Evolutionary conservation across 129 eudicot genomes (phyloP), one percentile per base, ranked within the genome.

Genomic region (Scalesia atractyloides): DNA sequence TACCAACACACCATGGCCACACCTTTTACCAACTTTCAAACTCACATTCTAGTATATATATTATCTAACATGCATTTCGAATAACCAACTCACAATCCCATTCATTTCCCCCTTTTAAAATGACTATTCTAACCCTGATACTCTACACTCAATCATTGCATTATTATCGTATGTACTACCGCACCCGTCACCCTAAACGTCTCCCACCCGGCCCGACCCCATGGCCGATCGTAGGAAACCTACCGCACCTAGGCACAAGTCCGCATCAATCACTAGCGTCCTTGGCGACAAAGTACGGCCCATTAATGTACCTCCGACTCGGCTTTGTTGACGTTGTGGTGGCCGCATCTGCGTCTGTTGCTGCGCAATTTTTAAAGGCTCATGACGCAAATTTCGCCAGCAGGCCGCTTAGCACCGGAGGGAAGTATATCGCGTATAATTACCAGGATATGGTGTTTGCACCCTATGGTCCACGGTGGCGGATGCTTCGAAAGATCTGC

Each of bases 391-490:
- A 87, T 19, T 94, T 94, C 77, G 83, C 89, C 2, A 89, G 81
- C 77, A 76, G 98, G 48, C 98, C 98, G 4, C 97, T 96, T 0
- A 94, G 84, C 68, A 78, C 96, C 39, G 98, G 98, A 0, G 97
- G 97, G 9, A 90, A 90, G 22, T 82, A 90, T 62, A 77, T 94
- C 3, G 98, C 97, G n/a, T 94, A 94, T 73, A 80, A 90, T 30
- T 90, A 87, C 44, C 92, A 90, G 64, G 98, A 94, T 80, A 53
- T 94, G 71, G 98, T 94, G 53, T 90, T 90, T 47, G 97, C 96
- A 19, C 96, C 96, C 0, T 94, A 94, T 15, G 98, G 98, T 2
- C 97, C 97, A 5, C 79, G 92, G 79, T 94, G 98, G 98, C 79
- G 98, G 26, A 61, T 87, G 89, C 81, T 94, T 1, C 73, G 98